Base-by-base conservation (phyloP, 129 eudicot genomes). In the Ambrosia artemisiifolia region DNA sequence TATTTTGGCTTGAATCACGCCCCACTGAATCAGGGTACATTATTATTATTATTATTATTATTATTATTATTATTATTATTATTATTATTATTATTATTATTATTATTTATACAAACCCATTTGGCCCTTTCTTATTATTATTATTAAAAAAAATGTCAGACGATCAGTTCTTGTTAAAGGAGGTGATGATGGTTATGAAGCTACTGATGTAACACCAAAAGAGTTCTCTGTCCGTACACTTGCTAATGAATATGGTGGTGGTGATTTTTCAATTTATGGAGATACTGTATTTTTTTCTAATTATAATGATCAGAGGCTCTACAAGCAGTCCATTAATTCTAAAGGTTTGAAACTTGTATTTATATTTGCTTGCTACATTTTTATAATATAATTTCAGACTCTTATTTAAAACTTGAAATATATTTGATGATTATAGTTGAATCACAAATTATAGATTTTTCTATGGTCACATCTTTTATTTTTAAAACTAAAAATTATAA, bases 1-100 rank as follows among this genome's bases (percentile, higher is more conserved):
- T 84, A 67, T 69, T 84, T 11, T 84, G 82, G 78, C 83, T 84
- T 71, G 88, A 84, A 69, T 76, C 88, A 18, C 85, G 85, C 34
- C 85, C 88, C 62, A 49, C 80, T 18, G 79, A 84, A 73, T 81
- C 83, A 46, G 85, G 83, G 88, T 73, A 65, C 24, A 17, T 18
- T 49, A 34, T 19, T 59, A 35, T 6, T 2, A 28, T 18, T 4
- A 35, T 10, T 55, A 0, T 49, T 9, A 20, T 18, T 38, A 6
- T 73, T 6, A 10, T 54, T 44, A 17, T 40, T 3, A 1, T 59
- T 56, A 14, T 18, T 38, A 6, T 73, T 6, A 10, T 54, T 44
- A 17, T 40, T 3, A 1, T 59, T 56, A 14, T n/a, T n/a, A 17
- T 18, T 49, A 34, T 19, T 59, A 35, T 6, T 2, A 28, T 18